Base-by-base conservation (phyloP, 2,329 filamentous ascomycete genomes). In the Coniella vitis region DNA sequence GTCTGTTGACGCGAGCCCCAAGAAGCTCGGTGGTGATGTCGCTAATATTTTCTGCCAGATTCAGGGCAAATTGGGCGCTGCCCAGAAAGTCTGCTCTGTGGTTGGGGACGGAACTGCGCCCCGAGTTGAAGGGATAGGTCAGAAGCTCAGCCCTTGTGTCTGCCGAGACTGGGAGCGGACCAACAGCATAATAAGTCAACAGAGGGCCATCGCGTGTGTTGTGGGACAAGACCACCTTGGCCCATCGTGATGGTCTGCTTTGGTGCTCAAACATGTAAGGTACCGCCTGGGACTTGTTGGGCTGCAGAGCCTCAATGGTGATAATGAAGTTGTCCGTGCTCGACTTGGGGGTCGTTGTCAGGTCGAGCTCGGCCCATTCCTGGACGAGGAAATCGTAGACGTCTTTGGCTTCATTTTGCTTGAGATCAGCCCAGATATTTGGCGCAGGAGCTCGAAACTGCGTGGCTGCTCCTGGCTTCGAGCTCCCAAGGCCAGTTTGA, bases 121-220 rank as follows among this genome's bases (percentile, higher is more conserved):
- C 67, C 4, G 70, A 69, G 57, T 71, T 73, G 60, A 68, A 71
- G 16, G 65, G 60, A 55, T 71, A 72, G 44, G 68, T 65, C 10
- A 73, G 59, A 38, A 65, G 64, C 45, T 65, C 55, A 21, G 70
- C 58, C 14, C 55, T 65, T 4, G 70, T 72, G 16, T 63, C 53
- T 17, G 55, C 45, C 7, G 58, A 60, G 3, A 74, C 62, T 2
- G 73, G 74, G 3, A 76, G 63, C 2, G 74, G 73, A 0, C 73
- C 72, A 22, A 76, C 65, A 63, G 72, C 71, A 54, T 70, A 74
- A 53, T 76, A 71, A 48, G 73, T 68, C 4, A 67, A 69, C 22
- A 69, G 64, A 1, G 72, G 71, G 12, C 67, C 63, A 4, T 56
- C 53, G 39, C 67, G 69, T 0, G 67, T 69, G 10, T 69, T 68